Evolutionary conservation across 352 stramenopile species (phyloP), one percentile per base, ranked within the genome.

Genomic region (Phytophthora tubulina): DNA sequence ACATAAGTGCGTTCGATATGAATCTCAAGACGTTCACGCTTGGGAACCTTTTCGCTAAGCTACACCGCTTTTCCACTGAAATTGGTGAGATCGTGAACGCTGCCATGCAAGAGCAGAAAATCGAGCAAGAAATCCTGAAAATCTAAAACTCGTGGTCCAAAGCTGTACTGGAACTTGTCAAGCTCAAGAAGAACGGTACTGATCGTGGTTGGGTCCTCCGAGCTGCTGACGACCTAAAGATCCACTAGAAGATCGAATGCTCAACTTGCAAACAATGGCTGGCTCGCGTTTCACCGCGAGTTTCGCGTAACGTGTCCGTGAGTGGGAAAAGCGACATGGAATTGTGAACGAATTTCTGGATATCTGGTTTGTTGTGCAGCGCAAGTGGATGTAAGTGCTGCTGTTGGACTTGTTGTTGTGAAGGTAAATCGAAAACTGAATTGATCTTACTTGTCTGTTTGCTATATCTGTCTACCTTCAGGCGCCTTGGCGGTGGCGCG

Each of bases 1-100:
- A 98, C 94, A 0, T 90, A 94, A 36, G 90, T 98, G 27, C 86
- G 89, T 98, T 98, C 58, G 94, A 98, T 42, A 96, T 96, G 85
- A 97, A 97, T 52, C 67, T 96, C 14, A 98, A 98, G 73, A 96
- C 92, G 1, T 95, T 98, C 49, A 98, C 95, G 4, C 80, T 98
- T 0, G 85, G 82, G 2, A 97, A 97, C 58, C 78, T 98, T 10
- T 98, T 98, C 59, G 81, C 91, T 4, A 90, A 98, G 65, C 76
- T 98, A 3, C 86, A 98, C 58, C 84, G 92, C 3, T 98, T 97
- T 55, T 90, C 85, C 4, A 86, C 63, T 8, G 87, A 97, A 55
- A 97, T 98, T n/a, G 91, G 91, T 8, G 95, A 97, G 48, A 98
- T 98, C 57, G 91, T 98, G 35, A 97, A 97, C 42, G 86, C 93